Percentiles rank a stretch among this genome's conserved stretches.
Evolutionary conservation across 805 yeast genomes (phyloP).

Genomic region (Wickerhamiella qilinensis): DNA sequence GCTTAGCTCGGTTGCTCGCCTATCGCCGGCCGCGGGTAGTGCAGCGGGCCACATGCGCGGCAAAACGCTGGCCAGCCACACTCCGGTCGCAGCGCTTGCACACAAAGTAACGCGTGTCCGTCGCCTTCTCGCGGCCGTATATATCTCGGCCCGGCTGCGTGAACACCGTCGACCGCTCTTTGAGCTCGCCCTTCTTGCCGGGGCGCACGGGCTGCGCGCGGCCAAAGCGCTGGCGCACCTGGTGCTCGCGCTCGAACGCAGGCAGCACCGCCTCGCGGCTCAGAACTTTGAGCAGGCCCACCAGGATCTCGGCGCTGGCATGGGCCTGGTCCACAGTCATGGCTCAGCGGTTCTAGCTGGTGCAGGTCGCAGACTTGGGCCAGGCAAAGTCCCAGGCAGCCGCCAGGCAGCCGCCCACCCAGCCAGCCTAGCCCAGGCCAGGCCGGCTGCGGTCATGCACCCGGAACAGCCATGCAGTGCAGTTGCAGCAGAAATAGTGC

Average conservation of each 20-base stretch:
- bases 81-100: constrained; percentile 75
- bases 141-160: constrained; percentile 25
- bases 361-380: no score
- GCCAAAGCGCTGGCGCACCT: constrained; percentile 21
- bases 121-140: constrained; percentile 26
- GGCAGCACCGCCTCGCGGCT: constrained; percentile 21
- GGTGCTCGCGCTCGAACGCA: constrained; percentile 21
- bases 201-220: constrained; percentile 5
- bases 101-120: constrained; percentile 47
- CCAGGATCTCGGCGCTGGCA: constrained; percentile 10
- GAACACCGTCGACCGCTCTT: constrained; percentile 12
- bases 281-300: constrained; percentile 18
- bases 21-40: constrained; percentile 36
- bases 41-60: constrained; percentile 85
- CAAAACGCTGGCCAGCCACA: constrained; percentile 82
- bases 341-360: not conserved
- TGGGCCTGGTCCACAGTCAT: not conserved
- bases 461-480: no score
- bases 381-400: no score
- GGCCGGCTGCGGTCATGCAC: no score
- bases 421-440: no score
- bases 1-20: no score
- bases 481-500: no score
- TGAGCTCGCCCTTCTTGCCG: constrained; percentile 12
- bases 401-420: no score